Evolutionary conservation across 177 flowering plant genomes (phyloP).

Genomic region (Telopea speciosissima): DNA sequence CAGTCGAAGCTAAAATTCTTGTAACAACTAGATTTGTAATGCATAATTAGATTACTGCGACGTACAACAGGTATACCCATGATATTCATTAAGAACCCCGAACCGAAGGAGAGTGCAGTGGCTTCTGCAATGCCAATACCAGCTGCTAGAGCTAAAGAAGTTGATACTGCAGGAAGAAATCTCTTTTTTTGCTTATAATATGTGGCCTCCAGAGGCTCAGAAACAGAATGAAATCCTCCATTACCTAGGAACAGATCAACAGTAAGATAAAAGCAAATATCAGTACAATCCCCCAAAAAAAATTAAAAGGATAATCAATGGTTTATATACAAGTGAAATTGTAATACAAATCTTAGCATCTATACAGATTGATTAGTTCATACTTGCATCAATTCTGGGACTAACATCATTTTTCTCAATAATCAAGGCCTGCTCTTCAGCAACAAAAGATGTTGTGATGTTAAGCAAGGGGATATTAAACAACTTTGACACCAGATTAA

Average conservation of each 20-base stretch:
- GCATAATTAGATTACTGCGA: slow-evolving; percentile 26
- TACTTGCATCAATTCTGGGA: slow-evolving; percentile 26
- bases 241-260: slow-evolving; percentile 1
- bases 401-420: slow-evolving; percentile 18
- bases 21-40: neutral
- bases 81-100: slow-evolving; percentile 72
- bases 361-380: neutral
- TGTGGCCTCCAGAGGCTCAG: slow-evolving; percentile 17
- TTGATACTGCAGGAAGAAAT: slow-evolving; percentile 71
- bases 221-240: slow-evolving; percentile 3
- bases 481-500: slow-evolving; percentile 85
- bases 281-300: too few relatives aligned
- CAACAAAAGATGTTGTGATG: slow-evolving; percentile 89
- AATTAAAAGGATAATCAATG: too few relatives aligned
- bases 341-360: neutral
- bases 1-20: neutral
- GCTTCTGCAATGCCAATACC: slow-evolving; percentile 78
- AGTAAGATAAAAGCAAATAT: too few relatives aligned
- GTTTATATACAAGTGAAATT: too few relatives aligned
- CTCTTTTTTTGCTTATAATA: slow-evolving; percentile 37
- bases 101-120: slow-evolving; percentile 64
- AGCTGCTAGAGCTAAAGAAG: slow-evolving; percentile 79
- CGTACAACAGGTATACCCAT: slow-evolving; percentile 98
- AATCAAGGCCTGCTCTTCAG: slow-evolving; percentile 75
- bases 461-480: slow-evolving; percentile 93